Evolutionary conservation across 176 grass and related monocot genomes (phyloP).

Genomic region (Alopecurus myosuroides): DNA sequence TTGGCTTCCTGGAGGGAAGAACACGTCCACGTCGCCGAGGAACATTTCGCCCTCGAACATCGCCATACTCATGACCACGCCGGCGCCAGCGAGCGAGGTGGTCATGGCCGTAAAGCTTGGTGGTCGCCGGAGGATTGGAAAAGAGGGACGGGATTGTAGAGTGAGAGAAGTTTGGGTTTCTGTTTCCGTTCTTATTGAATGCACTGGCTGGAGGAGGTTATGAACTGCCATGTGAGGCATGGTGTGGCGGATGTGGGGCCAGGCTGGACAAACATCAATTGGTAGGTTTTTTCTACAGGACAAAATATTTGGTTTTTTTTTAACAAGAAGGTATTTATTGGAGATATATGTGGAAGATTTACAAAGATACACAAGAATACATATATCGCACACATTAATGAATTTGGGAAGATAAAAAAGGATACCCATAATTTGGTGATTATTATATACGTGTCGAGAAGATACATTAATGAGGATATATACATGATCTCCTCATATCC

Average conservation of each 20-base stretch:
- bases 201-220: no score
- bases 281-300: no score
- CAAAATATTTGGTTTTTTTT: no score
- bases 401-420: no score
- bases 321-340: no score
- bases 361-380: no score
- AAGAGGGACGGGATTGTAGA: background rate
- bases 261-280: no score
- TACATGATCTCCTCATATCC: background rate
- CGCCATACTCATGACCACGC: conserved; percentile 11
- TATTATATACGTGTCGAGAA: background rate
- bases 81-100: background rate
- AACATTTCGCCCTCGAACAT: conserved; percentile 38
- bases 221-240: no score
- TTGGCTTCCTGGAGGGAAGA: background rate
- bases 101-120: background rate
- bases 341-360: no score
- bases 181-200: no score
- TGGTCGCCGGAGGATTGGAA: background rate
- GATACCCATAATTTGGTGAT: background rate
- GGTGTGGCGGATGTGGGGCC: no score
- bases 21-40: conserved; percentile 40
- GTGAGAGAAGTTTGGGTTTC: background rate
- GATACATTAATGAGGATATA: background rate
- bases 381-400: no score